A percentile compares a stretch with the other conserved stretches of the same genome.
phyloP scores from a whole-genome alignment of 441 rosid genomes.

The Capsella rubella region DNA sequence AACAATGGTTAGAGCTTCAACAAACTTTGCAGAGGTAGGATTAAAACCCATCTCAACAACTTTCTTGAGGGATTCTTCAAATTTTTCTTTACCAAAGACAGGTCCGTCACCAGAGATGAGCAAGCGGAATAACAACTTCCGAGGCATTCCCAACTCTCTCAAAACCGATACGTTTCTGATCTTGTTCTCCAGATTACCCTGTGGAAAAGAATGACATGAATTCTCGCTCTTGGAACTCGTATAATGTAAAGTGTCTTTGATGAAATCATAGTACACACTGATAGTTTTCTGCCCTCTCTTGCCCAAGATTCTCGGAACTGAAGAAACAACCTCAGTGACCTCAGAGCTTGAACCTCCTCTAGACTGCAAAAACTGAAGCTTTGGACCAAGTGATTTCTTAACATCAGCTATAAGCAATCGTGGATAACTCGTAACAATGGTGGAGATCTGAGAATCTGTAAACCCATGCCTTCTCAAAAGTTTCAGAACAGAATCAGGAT shows the following conservation, averaged over 20 bases:
- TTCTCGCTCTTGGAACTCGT: not conserved
- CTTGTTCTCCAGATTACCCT: not conserved
- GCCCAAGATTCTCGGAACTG: slow-evolving; percentile 10
- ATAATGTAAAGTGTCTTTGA: slow-evolving; percentile 8
- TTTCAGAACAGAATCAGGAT: slow-evolving; percentile 34
- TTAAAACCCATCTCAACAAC: slow-evolving; percentile 28
- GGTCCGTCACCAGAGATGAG: not conserved
- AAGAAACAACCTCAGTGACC: slow-evolving; percentile 10
- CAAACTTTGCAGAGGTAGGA: slow-evolving; percentile 10
- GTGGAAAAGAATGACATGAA: not conserved
- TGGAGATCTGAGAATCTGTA: slow-evolving; percentile 38
- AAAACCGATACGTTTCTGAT: slow-evolving; percentile 29
- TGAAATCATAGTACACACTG: slow-evolving; percentile 5
- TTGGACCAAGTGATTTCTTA: not conserved
- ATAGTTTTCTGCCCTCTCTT: not conserved
- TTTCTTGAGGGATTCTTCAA: slow-evolving; percentile 25
- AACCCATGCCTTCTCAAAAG: slow-evolving; percentile 42
- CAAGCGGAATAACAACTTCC: not conserved
- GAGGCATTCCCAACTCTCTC: slow-evolving; percentile 39
- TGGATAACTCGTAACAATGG: slow-evolving; percentile 37
- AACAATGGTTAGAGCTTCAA: not conserved
- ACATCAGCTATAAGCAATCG: not conserved
- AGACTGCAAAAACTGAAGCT: not conserved
- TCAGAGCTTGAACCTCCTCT: slow-evolving; percentile 15
- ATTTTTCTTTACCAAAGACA: not conserved